These are phyloP conservation scores for Pseudocercospora eumusae DNA, from an alignment of 2,329 filamentous ascomycete species.

Conservation along the genomic window DNA sequence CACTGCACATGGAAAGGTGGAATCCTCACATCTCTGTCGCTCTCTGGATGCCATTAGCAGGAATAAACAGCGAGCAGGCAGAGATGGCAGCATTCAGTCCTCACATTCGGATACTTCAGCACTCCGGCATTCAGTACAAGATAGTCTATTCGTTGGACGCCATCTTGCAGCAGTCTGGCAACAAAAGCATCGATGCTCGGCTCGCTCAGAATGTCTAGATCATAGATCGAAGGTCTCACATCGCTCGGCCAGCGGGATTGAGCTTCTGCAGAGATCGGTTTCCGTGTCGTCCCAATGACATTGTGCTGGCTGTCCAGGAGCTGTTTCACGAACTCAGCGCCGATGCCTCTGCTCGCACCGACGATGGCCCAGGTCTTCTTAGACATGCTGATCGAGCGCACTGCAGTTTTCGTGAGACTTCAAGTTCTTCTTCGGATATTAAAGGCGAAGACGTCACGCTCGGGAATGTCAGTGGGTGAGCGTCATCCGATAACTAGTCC, in stretches of 20 bases:
- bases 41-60: slow-evolving; percentile 42
- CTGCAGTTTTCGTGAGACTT: not conserved
- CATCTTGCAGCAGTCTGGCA: slow-evolving; percentile 17
- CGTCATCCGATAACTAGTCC: slow-evolving; percentile 1
- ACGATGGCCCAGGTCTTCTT: slow-evolving; percentile 51
- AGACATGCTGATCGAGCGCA: not conserved
- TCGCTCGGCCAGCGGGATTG: slow-evolving; percentile 5
- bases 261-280: slow-evolving; percentile 30
- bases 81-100: slow-evolving; percentile 22
- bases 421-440: not conserved
- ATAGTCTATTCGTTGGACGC: slow-evolving; percentile 48
- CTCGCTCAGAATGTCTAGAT: slow-evolving; percentile 4
- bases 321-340: slow-evolving; percentile 56
- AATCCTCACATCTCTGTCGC: slow-evolving; percentile 53
- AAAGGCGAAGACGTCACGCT: not conserved
- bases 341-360: slow-evolving; percentile 52
- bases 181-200: slow-evolving; percentile 17
- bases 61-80: not conserved
- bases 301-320: slow-evolving; percentile 50
- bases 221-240: not conserved
- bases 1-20: not conserved
- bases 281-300: slow-evolving; percentile 56
- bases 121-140: slow-evolving; percentile 61
- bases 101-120: slow-evolving; percentile 58
- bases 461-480: not conserved